These are phyloP conservation scores for Penicillium polonicum DNA, from an alignment of 2,329 filamentous ascomycete species.

Conservation along the genomic window DNA sequence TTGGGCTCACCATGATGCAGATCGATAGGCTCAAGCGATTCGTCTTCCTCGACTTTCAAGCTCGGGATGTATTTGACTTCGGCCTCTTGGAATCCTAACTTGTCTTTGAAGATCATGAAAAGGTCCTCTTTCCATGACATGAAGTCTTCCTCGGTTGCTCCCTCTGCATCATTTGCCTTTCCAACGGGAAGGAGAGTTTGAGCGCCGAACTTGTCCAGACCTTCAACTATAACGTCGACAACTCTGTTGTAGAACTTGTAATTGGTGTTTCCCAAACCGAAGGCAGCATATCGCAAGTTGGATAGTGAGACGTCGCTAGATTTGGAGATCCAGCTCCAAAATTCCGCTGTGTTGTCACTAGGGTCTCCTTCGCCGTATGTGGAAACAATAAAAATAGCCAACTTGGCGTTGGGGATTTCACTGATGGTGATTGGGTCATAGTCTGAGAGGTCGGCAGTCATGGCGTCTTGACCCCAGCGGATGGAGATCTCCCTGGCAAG, in stretches of 20 bases:
- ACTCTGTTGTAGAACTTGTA: conserved; percentile 98
- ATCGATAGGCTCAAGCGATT: conserved; percentile 67
- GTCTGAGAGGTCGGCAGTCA: too few species aligned
- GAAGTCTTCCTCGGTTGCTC: conserved; percentile 93
- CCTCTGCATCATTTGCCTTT: conserved; percentile 88
- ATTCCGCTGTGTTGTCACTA: conserved; percentile 91
- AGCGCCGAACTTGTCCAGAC: conserved; percentile 72
- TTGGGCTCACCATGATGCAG: conserved; percentile 89
- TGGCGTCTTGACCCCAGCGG: too few species aligned
- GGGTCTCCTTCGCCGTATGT: conserved; percentile 96
- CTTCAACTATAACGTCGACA: conserved; percentile 79
- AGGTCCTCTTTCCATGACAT: conserved; percentile 94
- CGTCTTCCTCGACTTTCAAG: conserved; percentile 71
- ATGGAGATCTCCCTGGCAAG: too few species aligned
- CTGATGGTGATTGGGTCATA: too few species aligned
- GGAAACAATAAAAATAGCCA: conserved; percentile 48
- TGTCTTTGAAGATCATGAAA: conserved; percentile 73
- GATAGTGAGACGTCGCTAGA: conserved; percentile 71
- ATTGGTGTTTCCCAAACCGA: conserved; percentile 89
- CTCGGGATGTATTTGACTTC: conserved; percentile 87
- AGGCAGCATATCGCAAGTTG: conserved; percentile 72
- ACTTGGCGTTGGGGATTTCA: conserved; percentile 72
- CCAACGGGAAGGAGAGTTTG: conserved; percentile 75
- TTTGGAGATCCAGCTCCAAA: conserved; percentile 79
- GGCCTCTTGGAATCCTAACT: conserved; percentile 80